phyloP scores from a whole-genome alignment of 2,329 filamentous ascomycete genomes.

The Colletotrichum eremochloae region DNA sequence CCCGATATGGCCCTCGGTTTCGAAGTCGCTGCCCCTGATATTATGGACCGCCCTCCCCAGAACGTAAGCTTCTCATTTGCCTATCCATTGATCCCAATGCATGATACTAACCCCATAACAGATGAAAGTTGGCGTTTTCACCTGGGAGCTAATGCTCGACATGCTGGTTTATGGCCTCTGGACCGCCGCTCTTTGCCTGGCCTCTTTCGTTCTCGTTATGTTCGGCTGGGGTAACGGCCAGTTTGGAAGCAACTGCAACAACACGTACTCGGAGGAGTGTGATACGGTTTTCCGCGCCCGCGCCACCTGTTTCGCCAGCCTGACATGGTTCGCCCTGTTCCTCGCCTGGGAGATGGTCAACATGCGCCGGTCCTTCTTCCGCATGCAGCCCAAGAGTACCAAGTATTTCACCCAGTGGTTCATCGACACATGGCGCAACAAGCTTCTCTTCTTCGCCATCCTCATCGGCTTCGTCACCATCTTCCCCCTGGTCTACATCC shows the following conservation, averaged over 20 bases:
- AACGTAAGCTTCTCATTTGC: constrained; percentile 58
- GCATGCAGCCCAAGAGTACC: constrained; percentile 75
- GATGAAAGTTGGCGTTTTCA: constrained; percentile 70
- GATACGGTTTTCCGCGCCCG: constrained; percentile 76
- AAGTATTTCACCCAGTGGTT: constrained; percentile 75
- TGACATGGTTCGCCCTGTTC: constrained; percentile 82
- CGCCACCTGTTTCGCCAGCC: constrained; percentile 77
- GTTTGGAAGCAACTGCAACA: constrained; percentile 72
- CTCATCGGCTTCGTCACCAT: constrained; percentile 59
- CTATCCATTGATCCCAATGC: too few species aligned
- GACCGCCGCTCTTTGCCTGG: constrained; percentile 72
- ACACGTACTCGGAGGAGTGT: constrained; percentile 64
- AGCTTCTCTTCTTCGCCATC: constrained; percentile 76
- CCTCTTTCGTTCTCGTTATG: constrained; percentile 65
- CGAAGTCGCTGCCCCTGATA: constrained; percentile 76
- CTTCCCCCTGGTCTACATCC: constrained; percentile 68
- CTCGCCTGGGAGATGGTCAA: constrained; percentile 83
- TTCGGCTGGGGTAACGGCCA: constrained; percentile 65
- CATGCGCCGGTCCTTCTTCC: constrained; percentile 78
- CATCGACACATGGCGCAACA: constrained; percentile 75
- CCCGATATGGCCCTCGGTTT: constrained; percentile 83
- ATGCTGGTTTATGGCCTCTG: constrained; percentile 77
- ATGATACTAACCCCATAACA: constrained; percentile 34
- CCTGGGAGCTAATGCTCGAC: constrained; percentile 73
- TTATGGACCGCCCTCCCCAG: constrained; percentile 78